Percentiles rank a stretch among this genome's conserved stretches.
Evolutionary conservation across 345 rosid genomes (phyloP).

Genomic region (Microcos paniculata): DNA sequence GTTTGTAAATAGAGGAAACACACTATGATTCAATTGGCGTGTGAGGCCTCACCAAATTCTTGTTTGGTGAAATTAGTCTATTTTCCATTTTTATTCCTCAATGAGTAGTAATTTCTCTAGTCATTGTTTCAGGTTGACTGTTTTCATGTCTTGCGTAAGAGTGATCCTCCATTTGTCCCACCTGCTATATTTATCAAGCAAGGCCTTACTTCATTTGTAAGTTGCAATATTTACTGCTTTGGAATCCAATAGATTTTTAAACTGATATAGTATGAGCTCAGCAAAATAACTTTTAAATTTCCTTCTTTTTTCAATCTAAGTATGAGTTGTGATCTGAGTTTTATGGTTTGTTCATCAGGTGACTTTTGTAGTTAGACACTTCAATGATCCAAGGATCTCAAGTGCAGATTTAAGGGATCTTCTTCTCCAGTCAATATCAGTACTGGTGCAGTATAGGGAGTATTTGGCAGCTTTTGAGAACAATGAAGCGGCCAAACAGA

Average conservation of each 20-base stretch:
- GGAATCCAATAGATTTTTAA: neutral
- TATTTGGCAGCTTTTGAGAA: slow-evolving; percentile 79
- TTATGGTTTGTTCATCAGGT: slow-evolving; percentile 48
- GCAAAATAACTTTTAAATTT: neutral
- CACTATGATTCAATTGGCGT: neutral
- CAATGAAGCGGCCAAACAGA: slow-evolving; percentile 78
- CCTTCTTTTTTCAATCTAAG: neutral
- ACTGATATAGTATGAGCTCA: neutral
- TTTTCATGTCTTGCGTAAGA: slow-evolving; percentile 95
- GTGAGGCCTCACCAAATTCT: neutral
- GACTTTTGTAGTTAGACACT: slow-evolving; percentile 84
- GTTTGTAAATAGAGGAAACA: neutral
- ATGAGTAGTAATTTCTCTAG: neutral
- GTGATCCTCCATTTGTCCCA: slow-evolving; percentile 90
- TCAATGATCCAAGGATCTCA: slow-evolving; percentile 85
- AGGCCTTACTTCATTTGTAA: slow-evolving; percentile 93
- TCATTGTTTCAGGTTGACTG: slow-evolving; percentile 76
- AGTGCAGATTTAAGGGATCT: slow-evolving; percentile 89
- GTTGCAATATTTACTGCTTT: too few relatives aligned
- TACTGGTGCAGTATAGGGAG: slow-evolving; percentile 85
- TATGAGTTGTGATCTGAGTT: slow-evolving; percentile 7
- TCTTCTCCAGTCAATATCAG: slow-evolving; percentile 94
- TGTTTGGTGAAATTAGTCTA: neutral
- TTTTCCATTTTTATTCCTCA: slow-evolving; percentile 1
- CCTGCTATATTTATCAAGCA: slow-evolving; percentile 76